Evolutionary conservation across 495 filamentous ascomycete species (phyloP).

Genomic region (Trichoderma asperelloides): DNA sequence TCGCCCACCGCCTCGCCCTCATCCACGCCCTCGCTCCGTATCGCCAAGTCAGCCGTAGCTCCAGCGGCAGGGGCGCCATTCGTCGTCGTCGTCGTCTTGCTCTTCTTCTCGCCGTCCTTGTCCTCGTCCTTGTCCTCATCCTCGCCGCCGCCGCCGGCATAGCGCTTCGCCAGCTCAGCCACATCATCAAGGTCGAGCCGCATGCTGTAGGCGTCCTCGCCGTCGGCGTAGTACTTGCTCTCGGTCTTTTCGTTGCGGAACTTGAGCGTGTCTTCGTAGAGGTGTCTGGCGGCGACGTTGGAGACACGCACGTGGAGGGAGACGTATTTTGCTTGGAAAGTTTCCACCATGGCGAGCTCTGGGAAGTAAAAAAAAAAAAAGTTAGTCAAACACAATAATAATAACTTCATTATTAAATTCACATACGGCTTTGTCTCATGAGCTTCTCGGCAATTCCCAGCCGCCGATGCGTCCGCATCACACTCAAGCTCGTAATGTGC

Average conservation of each 20-base stretch:
- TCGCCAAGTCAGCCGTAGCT: slow-evolving; percentile 17
- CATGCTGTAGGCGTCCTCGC: slow-evolving; percentile 95
- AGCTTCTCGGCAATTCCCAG: slow-evolving; percentile 91
- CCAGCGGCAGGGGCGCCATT: slow-evolving; percentile 21
- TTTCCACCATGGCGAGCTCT: slow-evolving; percentile 97
- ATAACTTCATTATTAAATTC: too few species aligned
- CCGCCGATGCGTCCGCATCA: slow-evolving; percentile 90
- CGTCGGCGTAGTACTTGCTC: slow-evolving; percentile 94
- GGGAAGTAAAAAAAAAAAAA: not conserved
- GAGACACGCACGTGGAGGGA: slow-evolving; percentile 90
- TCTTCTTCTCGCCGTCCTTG: slow-evolving; percentile 28
- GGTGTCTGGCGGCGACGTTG: slow-evolving; percentile 79
- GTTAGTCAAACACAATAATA: too few species aligned
- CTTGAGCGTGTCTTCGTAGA: slow-evolving; percentile 88
- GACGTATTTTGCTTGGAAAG: slow-evolving; percentile 83
- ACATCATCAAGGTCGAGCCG: slow-evolving; percentile 67
- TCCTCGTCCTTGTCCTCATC: slow-evolving; percentile 21
- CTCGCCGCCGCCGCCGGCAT: slow-evolving; percentile 24
- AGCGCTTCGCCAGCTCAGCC: slow-evolving; percentile 23
- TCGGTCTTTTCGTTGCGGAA: slow-evolving; percentile 89
- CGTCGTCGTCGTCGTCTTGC: slow-evolving; percentile 23
- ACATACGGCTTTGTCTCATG: slow-evolving; percentile 89
- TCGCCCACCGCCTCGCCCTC: slow-evolving; percentile 40
- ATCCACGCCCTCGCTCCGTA: slow-evolving; percentile 26
- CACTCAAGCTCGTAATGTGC: slow-evolving; percentile 89